Evolutionary conservation across 2,329 filamentous ascomycete genomes (phyloP).

Genomic region (Diplodia intermedia): DNA sequence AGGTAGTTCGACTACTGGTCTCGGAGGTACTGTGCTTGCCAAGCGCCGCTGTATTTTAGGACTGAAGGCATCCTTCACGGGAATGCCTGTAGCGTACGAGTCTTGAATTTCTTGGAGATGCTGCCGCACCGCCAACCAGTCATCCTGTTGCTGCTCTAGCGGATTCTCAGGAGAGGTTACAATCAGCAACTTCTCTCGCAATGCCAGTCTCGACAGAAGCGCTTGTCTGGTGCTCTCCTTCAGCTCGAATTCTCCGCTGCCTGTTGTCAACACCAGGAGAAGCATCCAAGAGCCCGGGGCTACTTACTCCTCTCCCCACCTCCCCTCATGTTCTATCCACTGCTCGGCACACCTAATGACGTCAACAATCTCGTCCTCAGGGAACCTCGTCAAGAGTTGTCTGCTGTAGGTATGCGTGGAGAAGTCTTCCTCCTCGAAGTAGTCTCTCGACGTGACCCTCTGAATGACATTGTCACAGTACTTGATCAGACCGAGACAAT

Average conservation of each 20-base stretch:
- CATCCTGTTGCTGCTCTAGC: slow-evolving; percentile 40
- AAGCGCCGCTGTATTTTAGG: slow-evolving; percentile 88
- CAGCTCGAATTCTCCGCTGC: slow-evolving; percentile 41
- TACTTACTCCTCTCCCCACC: slow-evolving; percentile 31
- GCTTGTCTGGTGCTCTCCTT: slow-evolving; percentile 57
- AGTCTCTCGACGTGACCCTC: slow-evolving; percentile 81
- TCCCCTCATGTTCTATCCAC: slow-evolving; percentile 45
- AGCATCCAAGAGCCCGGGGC: neutral
- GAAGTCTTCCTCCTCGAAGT: slow-evolving; percentile 98
- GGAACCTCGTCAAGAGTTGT: slow-evolving; percentile 71
- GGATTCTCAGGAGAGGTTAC: slow-evolving; percentile 52
- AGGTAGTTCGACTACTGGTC: slow-evolving; percentile 81
- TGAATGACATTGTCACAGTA: slow-evolving; percentile 80
- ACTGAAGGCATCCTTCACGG: slow-evolving; percentile 82
- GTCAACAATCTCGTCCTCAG: slow-evolving; percentile 62
- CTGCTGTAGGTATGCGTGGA: slow-evolving; percentile 90
- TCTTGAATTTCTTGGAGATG: slow-evolving; percentile 63
- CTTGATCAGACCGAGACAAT: slow-evolving; percentile 85
- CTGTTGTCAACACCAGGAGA: slow-evolving; percentile 28
- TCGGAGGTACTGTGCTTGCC: slow-evolving; percentile 90
- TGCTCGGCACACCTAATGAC: slow-evolving; percentile 63
- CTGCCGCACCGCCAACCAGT: slow-evolving; percentile 48
- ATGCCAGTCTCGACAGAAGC: slow-evolving; percentile 68
- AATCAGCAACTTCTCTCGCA: slow-evolving; percentile 70
- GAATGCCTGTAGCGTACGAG: slow-evolving; percentile 67